Percentiles rank a stretch among this genome's conserved stretches.
Conservation (phyloP, 768 basidiomycete genomes). For the Tylopilus sp. region DNA sequence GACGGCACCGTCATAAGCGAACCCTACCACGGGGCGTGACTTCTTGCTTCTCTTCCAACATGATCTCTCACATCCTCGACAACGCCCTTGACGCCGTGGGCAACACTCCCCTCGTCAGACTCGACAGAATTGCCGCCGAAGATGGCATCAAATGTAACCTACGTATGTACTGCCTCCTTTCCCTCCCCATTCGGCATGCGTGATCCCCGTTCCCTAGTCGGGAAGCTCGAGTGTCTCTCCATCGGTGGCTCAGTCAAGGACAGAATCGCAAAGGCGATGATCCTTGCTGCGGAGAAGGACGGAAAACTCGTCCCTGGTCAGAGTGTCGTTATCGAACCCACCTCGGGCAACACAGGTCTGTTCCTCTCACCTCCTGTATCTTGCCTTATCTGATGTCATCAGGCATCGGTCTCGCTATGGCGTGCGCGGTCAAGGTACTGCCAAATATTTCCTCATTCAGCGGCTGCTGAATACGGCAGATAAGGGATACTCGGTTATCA, state of each 20-base stretch:
- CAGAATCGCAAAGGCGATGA: constrained; percentile 94
- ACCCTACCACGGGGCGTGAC: too few species aligned
- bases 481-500: constrained; percentile 91
- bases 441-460: constrained; percentile 15
- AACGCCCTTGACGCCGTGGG: constrained; percentile 85
- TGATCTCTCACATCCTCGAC: constrained; percentile 54
- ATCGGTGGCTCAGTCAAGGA: constrained; percentile 96
- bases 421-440: constrained; percentile 87
- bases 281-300: constrained; percentile 87
- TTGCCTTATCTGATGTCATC: not conserved
- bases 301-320: constrained; percentile 83
- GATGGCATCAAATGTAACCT: constrained; percentile 88
- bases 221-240: constrained; percentile 86
- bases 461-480: constrained; percentile 70
- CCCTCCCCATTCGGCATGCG: not conserved
- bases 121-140: constrained; percentile 71
- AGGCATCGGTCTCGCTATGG: constrained; percentile 94
- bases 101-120: constrained; percentile 84
- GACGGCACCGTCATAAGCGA: not conserved
- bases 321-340: constrained; percentile 93
- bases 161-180: constrained; percentile 46
- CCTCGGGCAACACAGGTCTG: constrained; percentile 92
- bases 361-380: not conserved
- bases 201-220: constrained; percentile 48
- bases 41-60: constrained; percentile 8